These are phyloP conservation scores for Phytophthora aleatoria DNA, from an alignment of 352 stramenopile genomes.

Conservation along the genomic window DNA sequence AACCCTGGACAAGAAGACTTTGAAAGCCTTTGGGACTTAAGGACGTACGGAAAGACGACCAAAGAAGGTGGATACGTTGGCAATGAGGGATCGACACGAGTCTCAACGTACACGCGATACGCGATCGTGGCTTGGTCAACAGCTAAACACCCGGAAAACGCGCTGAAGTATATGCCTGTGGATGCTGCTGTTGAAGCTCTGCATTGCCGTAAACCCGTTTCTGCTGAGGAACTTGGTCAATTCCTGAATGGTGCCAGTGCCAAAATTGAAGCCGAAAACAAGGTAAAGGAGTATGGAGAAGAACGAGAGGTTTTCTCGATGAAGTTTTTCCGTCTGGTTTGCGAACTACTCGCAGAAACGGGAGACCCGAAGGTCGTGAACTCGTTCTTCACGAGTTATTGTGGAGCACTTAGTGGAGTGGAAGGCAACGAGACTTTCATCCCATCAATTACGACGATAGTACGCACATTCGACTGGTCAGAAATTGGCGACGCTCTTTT, in stretches of 20 bases:
- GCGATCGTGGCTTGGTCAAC: conserved; percentile 1
- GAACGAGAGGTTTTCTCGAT: neutral
- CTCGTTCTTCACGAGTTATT: conserved; percentile 22
- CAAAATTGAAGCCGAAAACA: neutral
- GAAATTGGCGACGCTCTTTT: conserved; percentile 9
- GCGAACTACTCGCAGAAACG: neutral
- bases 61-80: neutral
- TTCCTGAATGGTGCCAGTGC: neutral
- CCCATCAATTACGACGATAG: conserved; percentile 5
- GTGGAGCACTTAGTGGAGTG: neutral
- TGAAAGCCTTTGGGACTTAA: neutral
- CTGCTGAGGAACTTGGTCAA: neutral
- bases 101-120: conserved; percentile 6
- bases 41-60: neutral
- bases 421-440: conserved; percentile 12
- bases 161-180: neutral
- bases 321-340: conserved; percentile 2
- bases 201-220: neutral
- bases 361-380: neutral
- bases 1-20: neutral
- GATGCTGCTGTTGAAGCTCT: neutral
- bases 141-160: neutral
- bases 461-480: conserved; percentile 19
- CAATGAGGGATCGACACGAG: neutral
- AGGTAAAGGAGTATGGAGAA: neutral